phyloP scores from a whole-genome alignment of 805 yeast species.

The Candida caryicola region DNA sequence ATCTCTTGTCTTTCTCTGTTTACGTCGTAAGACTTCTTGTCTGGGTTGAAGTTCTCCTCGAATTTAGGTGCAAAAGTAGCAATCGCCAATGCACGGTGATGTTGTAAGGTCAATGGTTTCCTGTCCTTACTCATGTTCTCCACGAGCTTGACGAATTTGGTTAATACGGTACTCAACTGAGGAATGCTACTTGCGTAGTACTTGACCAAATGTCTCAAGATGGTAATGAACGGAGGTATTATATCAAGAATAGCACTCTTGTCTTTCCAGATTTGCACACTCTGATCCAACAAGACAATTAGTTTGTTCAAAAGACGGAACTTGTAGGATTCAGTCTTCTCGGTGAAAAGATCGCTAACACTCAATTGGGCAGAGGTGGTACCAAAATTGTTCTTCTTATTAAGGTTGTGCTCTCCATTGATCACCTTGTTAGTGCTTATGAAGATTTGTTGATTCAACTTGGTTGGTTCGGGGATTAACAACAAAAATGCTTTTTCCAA shows the following conservation, averaged over 20 bases:
- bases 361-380: constrained; percentile 4
- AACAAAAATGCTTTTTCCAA: constrained; percentile 49
- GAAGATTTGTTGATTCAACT: constrained; percentile 9
- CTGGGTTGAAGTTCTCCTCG: constrained; percentile 95
- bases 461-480: constrained; percentile 40
- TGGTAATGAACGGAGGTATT: constrained; percentile 41
- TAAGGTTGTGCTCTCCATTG: constrained; percentile 15
- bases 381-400: constrained; percentile 13
- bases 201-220: constrained; percentile 40
- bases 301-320: constrained; percentile 34
- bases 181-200: constrained; percentile 8
- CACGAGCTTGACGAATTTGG: constrained; percentile 49
- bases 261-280: constrained; percentile 55
- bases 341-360: constrained; percentile 11
- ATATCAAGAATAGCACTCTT: constrained; percentile 61
- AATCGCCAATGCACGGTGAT: constrained; percentile 80
- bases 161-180: constrained; percentile 38
- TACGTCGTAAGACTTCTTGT: constrained; percentile 85
- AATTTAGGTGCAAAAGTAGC: constrained; percentile 85
- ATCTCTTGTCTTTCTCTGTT: constrained; percentile 79
- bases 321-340: constrained; percentile 16
- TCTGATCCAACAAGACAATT: constrained; percentile 28
- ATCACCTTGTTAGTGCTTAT: constrained; percentile 10
- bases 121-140: constrained; percentile 24
- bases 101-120: constrained; percentile 74